Evolutionary conservation across 371 early-diverging fungal species (phyloP).

Genomic region (Enteropsectra breve): DNA sequence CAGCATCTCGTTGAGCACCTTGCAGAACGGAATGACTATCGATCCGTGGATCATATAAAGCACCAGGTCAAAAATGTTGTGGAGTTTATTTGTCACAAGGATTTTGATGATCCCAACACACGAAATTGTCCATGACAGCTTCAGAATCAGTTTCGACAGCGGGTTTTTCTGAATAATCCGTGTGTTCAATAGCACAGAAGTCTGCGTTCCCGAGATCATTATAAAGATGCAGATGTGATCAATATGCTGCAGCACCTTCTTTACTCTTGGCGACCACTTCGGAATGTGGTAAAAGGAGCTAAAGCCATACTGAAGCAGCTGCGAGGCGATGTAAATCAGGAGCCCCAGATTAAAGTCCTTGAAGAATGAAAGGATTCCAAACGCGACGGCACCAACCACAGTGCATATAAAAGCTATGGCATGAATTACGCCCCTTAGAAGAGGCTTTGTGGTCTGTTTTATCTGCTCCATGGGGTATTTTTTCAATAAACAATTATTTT

Average conservation of each 20-base stretch:
- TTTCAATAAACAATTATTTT: no score
- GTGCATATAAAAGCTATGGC: conserved; percentile 53
- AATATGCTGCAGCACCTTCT: conserved; percentile 40
- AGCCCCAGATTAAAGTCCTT: conserved; percentile 21
- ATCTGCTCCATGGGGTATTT: no score
- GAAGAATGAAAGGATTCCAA: conserved; percentile 15
- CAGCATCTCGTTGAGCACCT: conserved; percentile 18
- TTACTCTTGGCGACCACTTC: conserved; percentile 35
- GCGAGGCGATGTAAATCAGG: conserved; percentile 47
- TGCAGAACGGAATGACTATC: conserved; percentile 52
- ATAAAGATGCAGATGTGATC: conserved; percentile 61
- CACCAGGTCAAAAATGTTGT: conserved; percentile 50
- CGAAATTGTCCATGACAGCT: conserved; percentile 53
- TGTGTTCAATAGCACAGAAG: conserved; percentile 46
- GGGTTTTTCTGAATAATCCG: conserved; percentile 10
- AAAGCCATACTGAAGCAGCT: conserved; percentile 58
- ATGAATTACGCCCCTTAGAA: conserved; percentile 54
- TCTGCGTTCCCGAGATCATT: conserved; percentile 60
- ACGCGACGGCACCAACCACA: conserved; percentile 5
- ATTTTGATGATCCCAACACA: conserved; percentile 54
- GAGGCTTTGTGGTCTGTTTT: no score
- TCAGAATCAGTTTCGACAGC: conserved; percentile 14
- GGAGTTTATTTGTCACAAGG: conserved; percentile 39
- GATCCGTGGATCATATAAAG: conserved; percentile 59
- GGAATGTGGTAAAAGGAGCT: conserved; percentile 57